These are phyloP conservation scores for Fusarium marasasianum DNA, from an alignment of 2,329 filamentous ascomycete species.

Conservation along the genomic window DNA sequence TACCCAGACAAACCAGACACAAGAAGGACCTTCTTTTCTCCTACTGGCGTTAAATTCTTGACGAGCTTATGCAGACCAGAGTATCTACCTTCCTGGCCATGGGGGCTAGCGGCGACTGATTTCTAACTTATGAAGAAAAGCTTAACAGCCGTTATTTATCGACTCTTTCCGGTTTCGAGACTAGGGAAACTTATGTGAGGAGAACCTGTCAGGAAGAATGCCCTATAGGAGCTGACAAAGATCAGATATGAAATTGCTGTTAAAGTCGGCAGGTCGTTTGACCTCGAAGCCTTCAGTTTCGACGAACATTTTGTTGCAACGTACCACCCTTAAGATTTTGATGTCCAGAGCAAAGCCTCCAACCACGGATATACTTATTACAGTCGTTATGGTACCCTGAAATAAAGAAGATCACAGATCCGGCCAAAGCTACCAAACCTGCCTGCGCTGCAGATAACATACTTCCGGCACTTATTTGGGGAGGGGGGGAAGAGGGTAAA, in stretches of 20 bases:
- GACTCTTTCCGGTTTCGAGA: background rate
- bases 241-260: conserved; percentile 73
- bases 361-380: conserved; percentile 68
- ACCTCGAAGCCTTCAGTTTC: conserved; percentile 64
- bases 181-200: background rate
- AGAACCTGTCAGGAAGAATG: background rate
- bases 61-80: background rate
- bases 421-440: conserved; percentile 60
- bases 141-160: background rate
- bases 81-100: background rate
- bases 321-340: conserved; percentile 69
- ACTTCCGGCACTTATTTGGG: conserved; percentile 65
- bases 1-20: background rate
- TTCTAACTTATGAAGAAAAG: background rate
- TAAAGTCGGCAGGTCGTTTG: conserved; percentile 71
- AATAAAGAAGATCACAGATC: conserved; percentile 54
- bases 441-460: conserved; percentile 62
- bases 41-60: background rate
- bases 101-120: background rate
- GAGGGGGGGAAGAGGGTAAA: conserved; percentile 64
- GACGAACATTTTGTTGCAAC: conserved; percentile 74
- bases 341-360: conserved; percentile 67
- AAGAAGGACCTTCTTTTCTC: background rate
- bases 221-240: conserved; percentile 62
- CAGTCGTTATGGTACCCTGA: conserved; percentile 67